Base-by-base conservation (phyloP, 148 eudicot species). In the Camellia japonica region DNA sequence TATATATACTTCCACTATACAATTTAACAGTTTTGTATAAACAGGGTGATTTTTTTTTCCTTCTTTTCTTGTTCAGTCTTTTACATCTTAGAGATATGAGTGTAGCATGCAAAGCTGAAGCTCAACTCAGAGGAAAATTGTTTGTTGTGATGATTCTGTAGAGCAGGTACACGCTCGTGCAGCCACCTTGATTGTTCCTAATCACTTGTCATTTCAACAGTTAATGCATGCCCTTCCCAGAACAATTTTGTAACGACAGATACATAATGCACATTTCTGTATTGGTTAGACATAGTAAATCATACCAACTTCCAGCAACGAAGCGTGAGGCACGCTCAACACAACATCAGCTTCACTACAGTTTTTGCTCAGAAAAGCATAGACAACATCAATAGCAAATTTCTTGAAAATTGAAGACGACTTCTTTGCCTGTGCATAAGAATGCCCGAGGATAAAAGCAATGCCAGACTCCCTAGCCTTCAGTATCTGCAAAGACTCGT, bases 221-320 rank as follows among this genome's bases (percentile, higher is more conserved):
- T 63, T 20, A 20, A 61, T 42, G 58, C 1, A 30, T 1, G 38
- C 1, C 38, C 38, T 30, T 30, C 38, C 38, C 38, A 30, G 38
- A 30, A 30, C 38, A 1, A 30, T 30, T 30, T 30, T 30, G 38
- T 30, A 30, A 30, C 1, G 38, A 30, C 38, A 30, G 38, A 1
- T 30, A 30, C 38, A 30, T 30, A 30, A 30, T 30, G 58, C 49
- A 42, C 51, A 41, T 64, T n/a, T 73, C 49, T 58, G 23, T 63
- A 23, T 66, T 18, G 49, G 19, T 73, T 71, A 90, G 78, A 92
- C 95, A 85, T 86, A 84, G 81, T 89, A 92, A 71, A 89, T 84
- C 95, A 90, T 88, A 64, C 95, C 95, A 64, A 92, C 95, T 83
- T 92, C 87, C 68, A 92, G 87, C 74, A 90, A 80, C 66, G 90